Evolutionary conservation across 2,329 filamentous ascomycete species (phyloP).

Genomic region (Aspergillus tubingensis): DNA sequence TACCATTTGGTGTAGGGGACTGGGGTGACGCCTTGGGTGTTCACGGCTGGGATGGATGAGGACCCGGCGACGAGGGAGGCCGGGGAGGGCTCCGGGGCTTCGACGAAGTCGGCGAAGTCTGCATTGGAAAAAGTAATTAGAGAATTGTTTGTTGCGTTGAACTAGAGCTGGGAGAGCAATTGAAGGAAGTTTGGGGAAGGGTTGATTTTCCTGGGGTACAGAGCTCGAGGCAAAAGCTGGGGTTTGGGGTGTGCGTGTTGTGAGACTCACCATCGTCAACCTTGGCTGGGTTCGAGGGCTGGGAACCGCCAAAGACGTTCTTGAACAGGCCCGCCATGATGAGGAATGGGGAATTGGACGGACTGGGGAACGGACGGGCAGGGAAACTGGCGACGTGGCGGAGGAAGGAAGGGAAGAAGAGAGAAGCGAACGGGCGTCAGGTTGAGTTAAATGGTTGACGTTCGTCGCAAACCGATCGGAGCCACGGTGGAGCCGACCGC

Average conservation of each 20-base stretch:
- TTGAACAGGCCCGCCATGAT: conserved; percentile 43
- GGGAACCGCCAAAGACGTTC: conserved; percentile 41
- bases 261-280: conserved; percentile 39
- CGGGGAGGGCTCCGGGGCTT: conserved; percentile 67
- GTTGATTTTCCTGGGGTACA: neutral
- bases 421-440: conserved; percentile 3
- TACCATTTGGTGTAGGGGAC: conserved; percentile 93
- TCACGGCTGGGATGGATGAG: conserved; percentile 43
- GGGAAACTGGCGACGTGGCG: conserved; percentile 23
- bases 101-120: conserved; percentile 96
- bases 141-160: neutral
- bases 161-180: neutral
- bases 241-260: conserved; percentile 1
- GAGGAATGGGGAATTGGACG: conserved; percentile 23
- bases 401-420: conserved; percentile 17
- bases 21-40: conserved; percentile 56
- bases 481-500: conserved; percentile 21
- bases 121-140: conserved; percentile 10
- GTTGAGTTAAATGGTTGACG: conserved; percentile 24
- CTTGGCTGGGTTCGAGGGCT: conserved; percentile 32
- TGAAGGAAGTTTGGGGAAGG: conserved; percentile 4
- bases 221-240: neutral
- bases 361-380: conserved; percentile 5
- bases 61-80: conserved; percentile 49
- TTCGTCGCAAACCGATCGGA: conserved; percentile 26